Conservation (phyloP, 2,329 filamentous ascomycete genomes). For the Cyphellophora attinorum region DNA sequence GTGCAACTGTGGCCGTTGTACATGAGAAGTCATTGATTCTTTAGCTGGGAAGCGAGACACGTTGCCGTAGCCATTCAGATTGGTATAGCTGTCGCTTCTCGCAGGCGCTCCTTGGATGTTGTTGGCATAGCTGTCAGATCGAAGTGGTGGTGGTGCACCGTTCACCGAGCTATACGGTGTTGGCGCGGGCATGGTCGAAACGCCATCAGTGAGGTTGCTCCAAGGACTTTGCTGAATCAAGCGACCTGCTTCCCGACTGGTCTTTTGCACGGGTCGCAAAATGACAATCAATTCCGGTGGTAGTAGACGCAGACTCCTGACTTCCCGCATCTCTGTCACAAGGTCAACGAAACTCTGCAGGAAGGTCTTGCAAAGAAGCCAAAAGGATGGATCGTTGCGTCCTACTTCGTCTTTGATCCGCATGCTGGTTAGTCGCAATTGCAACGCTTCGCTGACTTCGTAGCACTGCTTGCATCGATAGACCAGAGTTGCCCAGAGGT, state of each 20-base stretch:
- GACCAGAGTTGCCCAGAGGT: constrained; percentile 62
- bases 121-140: constrained; percentile 4
- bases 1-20: not conserved
- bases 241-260: constrained; percentile 69
- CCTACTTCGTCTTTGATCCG: constrained; percentile 70
- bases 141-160: constrained; percentile 4
- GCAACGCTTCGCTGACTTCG: constrained; percentile 63
- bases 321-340: constrained; percentile 36
- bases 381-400: constrained; percentile 49
- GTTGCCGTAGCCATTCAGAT: not conserved
- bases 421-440: constrained; percentile 64
- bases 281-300: constrained; percentile 60
- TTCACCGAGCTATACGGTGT: constrained; percentile 8
- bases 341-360: constrained; percentile 39
- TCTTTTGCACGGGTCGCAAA: constrained; percentile 71
- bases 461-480: constrained; percentile 61
- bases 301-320: constrained; percentile 37
- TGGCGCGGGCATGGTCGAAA: constrained; percentile 19
- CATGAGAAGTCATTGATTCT: not conserved
- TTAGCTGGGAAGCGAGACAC: not conserved
- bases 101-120: constrained; percentile 3
- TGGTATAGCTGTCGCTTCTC: constrained; percentile 4
- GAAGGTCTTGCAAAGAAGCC: constrained; percentile 58
- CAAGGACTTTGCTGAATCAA: constrained; percentile 60
- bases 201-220: constrained; percentile 43